These are phyloP conservation scores for Geotrichum armillariae DNA, from an alignment of 1,139 yeast species.

Conservation along the genomic window DNA sequence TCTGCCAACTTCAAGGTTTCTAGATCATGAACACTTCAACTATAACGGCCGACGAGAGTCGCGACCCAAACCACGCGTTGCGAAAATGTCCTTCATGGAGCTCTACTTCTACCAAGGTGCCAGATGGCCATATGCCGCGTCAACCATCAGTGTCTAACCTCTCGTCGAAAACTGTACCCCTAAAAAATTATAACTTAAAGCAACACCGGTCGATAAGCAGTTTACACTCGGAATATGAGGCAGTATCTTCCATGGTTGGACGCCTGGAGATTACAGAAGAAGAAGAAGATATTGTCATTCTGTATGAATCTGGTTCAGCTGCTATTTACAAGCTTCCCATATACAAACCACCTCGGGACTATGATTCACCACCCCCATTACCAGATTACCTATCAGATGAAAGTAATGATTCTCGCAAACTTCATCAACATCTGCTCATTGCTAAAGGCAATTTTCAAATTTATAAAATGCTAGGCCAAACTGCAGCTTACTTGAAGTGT, in stretches of 20 bases:
- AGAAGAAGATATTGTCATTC: conserved; percentile 27
- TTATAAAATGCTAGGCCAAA: conserved; percentile 63
- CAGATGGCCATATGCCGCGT: background rate
- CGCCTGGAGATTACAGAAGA: conserved; percentile 2
- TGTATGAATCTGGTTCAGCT: conserved; percentile 23
- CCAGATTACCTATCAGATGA: conserved; percentile 6
- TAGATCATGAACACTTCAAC: background rate
- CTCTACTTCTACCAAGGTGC: background rate
- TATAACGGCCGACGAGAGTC: background rate
- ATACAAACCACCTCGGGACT: conserved; percentile 6
- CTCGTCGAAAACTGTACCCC: conserved; percentile 6
- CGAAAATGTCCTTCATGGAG: background rate
- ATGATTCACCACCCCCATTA: conserved; percentile 16
- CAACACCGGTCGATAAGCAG: background rate
- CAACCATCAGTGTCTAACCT: background rate
- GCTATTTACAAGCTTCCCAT: conserved; percentile 18
- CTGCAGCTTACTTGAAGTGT: conserved; percentile 61
- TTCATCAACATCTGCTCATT: conserved; percentile 24
- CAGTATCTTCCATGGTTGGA: background rate
- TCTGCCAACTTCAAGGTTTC: background rate
- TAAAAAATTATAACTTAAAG: background rate
- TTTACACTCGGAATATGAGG: background rate
- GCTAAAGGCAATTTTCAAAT: conserved; percentile 57
- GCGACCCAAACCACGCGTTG: background rate
- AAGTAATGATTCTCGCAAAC: background rate